phyloP scores from a whole-genome alignment of 306 rosid species.

The Cajanus cajan region DNA sequence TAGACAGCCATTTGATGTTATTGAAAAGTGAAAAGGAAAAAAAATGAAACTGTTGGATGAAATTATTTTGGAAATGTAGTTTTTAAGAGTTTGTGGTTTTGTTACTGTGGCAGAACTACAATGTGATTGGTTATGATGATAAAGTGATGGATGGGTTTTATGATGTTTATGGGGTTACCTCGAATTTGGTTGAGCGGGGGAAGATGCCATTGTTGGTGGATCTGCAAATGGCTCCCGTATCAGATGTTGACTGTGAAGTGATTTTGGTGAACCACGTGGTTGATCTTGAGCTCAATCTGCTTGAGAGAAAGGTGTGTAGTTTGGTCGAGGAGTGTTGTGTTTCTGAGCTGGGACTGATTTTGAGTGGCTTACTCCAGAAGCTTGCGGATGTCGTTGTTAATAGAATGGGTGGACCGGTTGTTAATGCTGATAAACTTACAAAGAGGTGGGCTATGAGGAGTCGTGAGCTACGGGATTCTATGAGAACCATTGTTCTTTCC shows the following conservation, averaged over 20 bases:
- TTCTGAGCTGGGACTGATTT: conserved; percentile 59
- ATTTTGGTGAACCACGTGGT: conserved; percentile 68
- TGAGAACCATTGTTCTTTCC: conserved; percentile 69
- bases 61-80: background rate
- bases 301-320: conserved; percentile 62
- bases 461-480: conserved; percentile 63
- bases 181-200: conserved; percentile 67
- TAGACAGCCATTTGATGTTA: conserved; percentile 8
- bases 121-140: conserved; percentile 78
- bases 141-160: conserved; percentile 95
- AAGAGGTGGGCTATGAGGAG: conserved; percentile 79
- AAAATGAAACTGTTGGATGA: background rate
- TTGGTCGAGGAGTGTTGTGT: conserved; percentile 50
- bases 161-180: conserved; percentile 71
- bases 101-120: conserved; percentile 72
- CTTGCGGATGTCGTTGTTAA: conserved; percentile 85
- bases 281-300: conserved; percentile 70
- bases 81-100: conserved; percentile 30
- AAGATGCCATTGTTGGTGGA: conserved; percentile 91
- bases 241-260: conserved; percentile 78
- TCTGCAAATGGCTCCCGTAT: conserved; percentile 57
- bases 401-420: conserved; percentile 97
- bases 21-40: background rate
- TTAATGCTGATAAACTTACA: conserved; percentile 75
- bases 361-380: conserved; percentile 81